Percentiles rank a stretch among this genome's conserved stretches.
Conservation (phyloP, 2,329 filamentous ascomycete genomes). For the Ophiosphaerella herpotricha region DNA sequence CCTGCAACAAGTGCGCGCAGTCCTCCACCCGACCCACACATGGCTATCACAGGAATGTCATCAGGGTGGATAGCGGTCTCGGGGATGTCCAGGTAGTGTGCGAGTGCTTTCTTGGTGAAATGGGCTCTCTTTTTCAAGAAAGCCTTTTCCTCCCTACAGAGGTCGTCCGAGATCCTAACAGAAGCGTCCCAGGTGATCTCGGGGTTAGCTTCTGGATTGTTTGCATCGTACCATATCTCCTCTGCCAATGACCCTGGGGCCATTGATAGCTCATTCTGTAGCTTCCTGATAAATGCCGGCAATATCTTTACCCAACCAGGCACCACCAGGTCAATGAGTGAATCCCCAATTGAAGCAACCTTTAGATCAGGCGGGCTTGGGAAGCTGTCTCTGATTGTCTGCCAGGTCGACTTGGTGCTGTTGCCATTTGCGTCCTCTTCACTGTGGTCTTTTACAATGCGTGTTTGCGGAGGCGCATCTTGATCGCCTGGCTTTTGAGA, state of each 20-base stretch:
- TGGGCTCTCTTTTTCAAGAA: constrained; percentile 72
- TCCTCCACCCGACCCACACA: constrained; percentile 93
- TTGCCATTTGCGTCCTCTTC: constrained; percentile 24
- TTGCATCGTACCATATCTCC: constrained; percentile 91
- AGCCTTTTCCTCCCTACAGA: constrained; percentile 81
- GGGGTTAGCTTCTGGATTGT: constrained; percentile 80
- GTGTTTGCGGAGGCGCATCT: constrained; percentile 41
- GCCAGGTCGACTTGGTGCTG: constrained; percentile 34
- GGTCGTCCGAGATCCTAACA: constrained; percentile 78
- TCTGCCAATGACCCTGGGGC: constrained; percentile 85
- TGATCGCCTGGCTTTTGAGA: constrained; percentile 31
- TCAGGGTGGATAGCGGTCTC: constrained; percentile 86
- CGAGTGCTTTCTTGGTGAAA: constrained; percentile 73
- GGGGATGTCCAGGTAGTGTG: constrained; percentile 77
- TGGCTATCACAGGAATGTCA: constrained; percentile 89
- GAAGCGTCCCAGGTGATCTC: constrained; percentile 82
- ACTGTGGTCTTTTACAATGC: constrained; percentile 30
- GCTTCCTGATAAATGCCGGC: constrained; percentile 76
- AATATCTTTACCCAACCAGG: constrained; percentile 81
- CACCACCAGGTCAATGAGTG: constrained; percentile 71
- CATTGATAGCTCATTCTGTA: constrained; percentile 87
- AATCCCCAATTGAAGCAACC: constrained; percentile 50
- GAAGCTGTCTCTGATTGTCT: constrained; percentile 38
- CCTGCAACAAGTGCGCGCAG: constrained; percentile 88
- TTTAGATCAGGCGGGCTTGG: constrained; percentile 27